Base-by-base conservation (phyloP, 2,329 filamentous ascomycete species). In the Stagonosporopsis rhizophila region DNA sequence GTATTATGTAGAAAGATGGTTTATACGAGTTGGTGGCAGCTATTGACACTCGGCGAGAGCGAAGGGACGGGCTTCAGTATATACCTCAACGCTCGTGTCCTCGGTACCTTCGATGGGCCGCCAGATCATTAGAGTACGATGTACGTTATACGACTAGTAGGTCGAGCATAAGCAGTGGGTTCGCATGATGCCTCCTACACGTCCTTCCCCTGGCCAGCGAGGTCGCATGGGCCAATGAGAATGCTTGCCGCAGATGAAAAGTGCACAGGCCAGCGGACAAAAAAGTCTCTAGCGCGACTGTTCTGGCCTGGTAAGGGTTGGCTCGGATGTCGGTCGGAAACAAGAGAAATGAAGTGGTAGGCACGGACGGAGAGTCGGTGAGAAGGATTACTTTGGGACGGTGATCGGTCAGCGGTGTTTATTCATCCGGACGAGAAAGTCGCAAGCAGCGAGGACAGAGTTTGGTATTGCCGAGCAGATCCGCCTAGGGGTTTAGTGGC, bases 301-400 rank as follows among this genome's bases (percentile, higher is more conserved):
- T 38, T 42, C 37, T 39, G 40, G 39, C 32, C 38, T 49, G 45
- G 28, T 44, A 27, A 44, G 42, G 37, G 47, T 37, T 51, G 41
- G 42, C 42, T 56, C 53, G 48, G 53, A 52, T 52, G 48, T 42
- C 44, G 47, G 53, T 56, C 42, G 53, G 47, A 39, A 44, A 48
- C 47, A 52, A 52, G 48, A 56, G 53, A 56, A 42, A 56, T 56
- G 53, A 56, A 51, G n/a, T 3, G 8, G 2, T 34, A 39, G 37
- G 53, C 53, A 56, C 53, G 44, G 53, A 44, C 53, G 30, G 38
- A 52, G 42, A 44, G 53, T 56, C 53, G 53, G 53, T 56, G 53
- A 56, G 42, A 4, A 56, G 11, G 32, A 44, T 52, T 42, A 25
- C 15, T 20, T 38, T 30, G 22, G 30, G 44, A 40, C 12, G 44